Evolutionary conservation across 2,329 filamentous ascomycete species (phyloP).

Genomic region (Ophiostoma himal-ulmi): DNA sequence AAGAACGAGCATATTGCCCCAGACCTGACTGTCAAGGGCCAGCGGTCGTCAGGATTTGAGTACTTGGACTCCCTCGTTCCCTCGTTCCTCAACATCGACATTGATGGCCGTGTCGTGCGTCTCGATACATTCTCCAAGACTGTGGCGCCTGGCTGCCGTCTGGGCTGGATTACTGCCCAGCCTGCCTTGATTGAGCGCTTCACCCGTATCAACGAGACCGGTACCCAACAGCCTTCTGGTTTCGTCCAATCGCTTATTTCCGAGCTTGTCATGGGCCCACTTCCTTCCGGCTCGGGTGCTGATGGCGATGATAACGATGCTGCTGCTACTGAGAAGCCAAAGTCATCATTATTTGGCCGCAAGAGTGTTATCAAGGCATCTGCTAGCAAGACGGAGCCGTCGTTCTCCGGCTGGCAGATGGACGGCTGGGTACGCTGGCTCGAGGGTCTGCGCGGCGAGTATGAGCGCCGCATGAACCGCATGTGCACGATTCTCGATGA

Average conservation of each 20-base stretch:
- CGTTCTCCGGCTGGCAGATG: constrained; percentile 63
- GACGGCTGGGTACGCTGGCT: constrained; percentile 91
- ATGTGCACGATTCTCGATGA: constrained; percentile 73
- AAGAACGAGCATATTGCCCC: constrained; percentile 19
- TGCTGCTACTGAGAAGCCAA: constrained; percentile 27
- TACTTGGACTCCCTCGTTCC: constrained; percentile 81
- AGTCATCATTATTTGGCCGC: constrained; percentile 10
- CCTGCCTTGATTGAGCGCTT: constrained; percentile 66
- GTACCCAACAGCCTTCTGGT: constrained; percentile 78
- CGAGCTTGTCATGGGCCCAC: constrained; percentile 67
- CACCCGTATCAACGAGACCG: constrained; percentile 65
- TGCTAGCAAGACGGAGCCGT: constrained; percentile 27
- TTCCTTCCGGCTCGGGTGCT: constrained; percentile 39
- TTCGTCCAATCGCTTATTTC: constrained; percentile 83
- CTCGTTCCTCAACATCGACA: constrained; percentile 74
- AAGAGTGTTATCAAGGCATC: background rate
- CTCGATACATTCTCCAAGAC: constrained; percentile 95
- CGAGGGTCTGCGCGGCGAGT: constrained; percentile 72
- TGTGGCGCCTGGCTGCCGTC: constrained; percentile 77
- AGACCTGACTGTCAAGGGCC: constrained; percentile 27
- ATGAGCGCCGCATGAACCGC: constrained; percentile 74
- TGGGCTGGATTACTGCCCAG: constrained; percentile 87
- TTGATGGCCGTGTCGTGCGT: constrained; percentile 79
- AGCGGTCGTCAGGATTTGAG: constrained; percentile 55
- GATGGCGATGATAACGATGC: constrained; percentile 11